Evolutionary conservation across 495 filamentous ascomycete species (phyloP).

Genomic region (Hypoxylon crocopeplum): DNA sequence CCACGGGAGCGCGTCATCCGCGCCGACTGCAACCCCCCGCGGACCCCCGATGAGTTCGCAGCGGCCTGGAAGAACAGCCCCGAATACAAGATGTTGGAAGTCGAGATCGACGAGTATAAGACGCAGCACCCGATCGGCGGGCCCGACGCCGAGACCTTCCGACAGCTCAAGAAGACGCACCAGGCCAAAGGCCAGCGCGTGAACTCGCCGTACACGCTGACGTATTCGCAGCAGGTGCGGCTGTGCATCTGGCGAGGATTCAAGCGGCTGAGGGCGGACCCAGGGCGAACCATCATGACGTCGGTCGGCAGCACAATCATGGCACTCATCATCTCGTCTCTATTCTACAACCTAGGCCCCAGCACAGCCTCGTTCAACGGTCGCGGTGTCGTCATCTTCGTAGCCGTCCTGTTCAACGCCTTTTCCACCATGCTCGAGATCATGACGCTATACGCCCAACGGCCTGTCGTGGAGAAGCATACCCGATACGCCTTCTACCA

Average conservation of each 20-base stretch:
- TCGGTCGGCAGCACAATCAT: conserved; percentile 48
- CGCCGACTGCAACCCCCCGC: conserved; percentile 70
- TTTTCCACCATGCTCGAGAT: conserved; percentile 54
- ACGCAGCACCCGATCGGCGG: conserved; percentile 58
- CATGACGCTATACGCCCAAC: conserved; percentile 59
- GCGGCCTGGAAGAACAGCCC: conserved; percentile 46
- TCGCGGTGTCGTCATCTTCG: conserved; percentile 44
- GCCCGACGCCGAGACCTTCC: neutral
- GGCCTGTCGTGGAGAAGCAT: conserved; percentile 72
- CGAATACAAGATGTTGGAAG: conserved; percentile 61
- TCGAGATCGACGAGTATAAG: conserved; percentile 69
- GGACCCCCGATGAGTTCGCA: conserved; percentile 68
- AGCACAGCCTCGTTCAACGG: neutral
- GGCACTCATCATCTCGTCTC: conserved; percentile 52
- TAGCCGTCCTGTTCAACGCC: conserved; percentile 47
- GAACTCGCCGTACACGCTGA: neutral
- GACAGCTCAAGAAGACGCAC: neutral
- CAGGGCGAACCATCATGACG: conserved; percentile 9
- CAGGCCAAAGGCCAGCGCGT: neutral
- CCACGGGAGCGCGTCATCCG: conserved; percentile 71
- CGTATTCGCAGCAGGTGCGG: conserved; percentile 11
- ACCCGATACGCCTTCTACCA: conserved; percentile 70
- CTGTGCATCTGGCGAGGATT: conserved; percentile 61
- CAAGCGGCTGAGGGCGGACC: conserved; percentile 50
- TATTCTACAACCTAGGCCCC: conserved; percentile 49